Base-by-base conservation (phyloP, 768 basidiomycete species). In the Hydnomerulius pinastri region DNA sequence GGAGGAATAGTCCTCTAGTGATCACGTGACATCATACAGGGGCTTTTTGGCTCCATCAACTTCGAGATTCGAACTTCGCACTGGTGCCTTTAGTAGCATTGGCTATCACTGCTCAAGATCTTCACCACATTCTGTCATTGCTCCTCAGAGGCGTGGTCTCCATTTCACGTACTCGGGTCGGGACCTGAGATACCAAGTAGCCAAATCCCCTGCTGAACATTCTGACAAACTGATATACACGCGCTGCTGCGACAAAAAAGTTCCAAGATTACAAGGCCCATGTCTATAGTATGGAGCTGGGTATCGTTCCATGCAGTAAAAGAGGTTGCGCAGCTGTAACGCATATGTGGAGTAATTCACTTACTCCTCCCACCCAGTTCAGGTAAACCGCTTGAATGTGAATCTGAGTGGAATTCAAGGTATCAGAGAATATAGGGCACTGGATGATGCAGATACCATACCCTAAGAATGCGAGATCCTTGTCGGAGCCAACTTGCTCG, bases 371-470 rank as follows among this genome's bases (percentile, higher is more conserved):
- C 18, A 21, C 27, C 40, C 45, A n/a, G 37, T 15, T 65, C 53
- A 66, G 37, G 71, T 70, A 71, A 81, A 90, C 21, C 90, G 82
- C 67, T 90, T 91, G 83, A 91, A 92, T 15, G 90, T 92, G 66
- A 91, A 92, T 51, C 90, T 92, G 60, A 23, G 53, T 33, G 43
- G 51, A 4, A 46, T 32, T 20, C 25, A 8, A 23, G 33, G 33
- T 28, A 29, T 57, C 36, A 56, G 39, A 32, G 24, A 12, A 33
- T 15, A 29, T 25, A 48, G 46, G 51, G 27, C n/a, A 38, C 28
- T 20, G 7, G 28, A 38, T 27, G 11, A 3, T 37, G n/a, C 32
- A 44, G 13, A 46, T 27, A 28, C 69, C 79, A 38, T 57, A 83
- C 83, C 81, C 81, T 37, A 85, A 69, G 73, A 85, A 85, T 33